A percentile compares a stretch with the other conserved stretches of the same genome.
Conservation (phyloP, 495 filamentous ascomycete genomes). For the Penicillium angulare region DNA sequence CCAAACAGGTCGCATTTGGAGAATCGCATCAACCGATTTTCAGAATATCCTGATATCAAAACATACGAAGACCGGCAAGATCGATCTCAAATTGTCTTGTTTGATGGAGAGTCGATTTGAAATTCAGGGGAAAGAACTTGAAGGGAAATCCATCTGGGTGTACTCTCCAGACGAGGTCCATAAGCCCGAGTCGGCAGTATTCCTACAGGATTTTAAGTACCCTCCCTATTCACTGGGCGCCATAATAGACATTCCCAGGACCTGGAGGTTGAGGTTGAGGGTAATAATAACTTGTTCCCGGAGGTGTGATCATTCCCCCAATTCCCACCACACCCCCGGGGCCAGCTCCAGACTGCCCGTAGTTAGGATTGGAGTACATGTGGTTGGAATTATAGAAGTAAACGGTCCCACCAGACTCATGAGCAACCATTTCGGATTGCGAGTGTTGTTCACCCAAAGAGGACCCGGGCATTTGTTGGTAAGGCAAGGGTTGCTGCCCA, state of each 20-base stretch:
- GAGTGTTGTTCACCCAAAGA: conserved; percentile 47
- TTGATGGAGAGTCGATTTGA: no score
- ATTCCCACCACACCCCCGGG: conserved; percentile 63
- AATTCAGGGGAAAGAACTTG: no score
- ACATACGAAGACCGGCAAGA: no score
- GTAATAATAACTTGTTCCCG: conserved; percentile 73
- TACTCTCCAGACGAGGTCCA: no score
- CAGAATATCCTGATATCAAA: no score
- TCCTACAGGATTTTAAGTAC: no score
- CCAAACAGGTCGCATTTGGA: no score
- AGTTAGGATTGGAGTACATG: conserved; percentile 52
- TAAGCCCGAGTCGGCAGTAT: no score
- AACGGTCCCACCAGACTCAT: conserved; percentile 91
- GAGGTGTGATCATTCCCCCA: conserved; percentile 77
- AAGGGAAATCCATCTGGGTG: no score
- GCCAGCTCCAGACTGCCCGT: conserved; percentile 46
- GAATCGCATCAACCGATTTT: no score
- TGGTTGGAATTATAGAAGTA: conserved; percentile 88
- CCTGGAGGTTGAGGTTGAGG: conserved; percentile 52
- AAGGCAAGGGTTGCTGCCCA: conserved; percentile 41
- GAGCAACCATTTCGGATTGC: conserved; percentile 72
- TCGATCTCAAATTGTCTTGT: no score
- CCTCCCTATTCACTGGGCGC: conserved; percentile 59
- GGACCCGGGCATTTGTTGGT: conserved; percentile 45
- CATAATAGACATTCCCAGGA: conserved; percentile 57